Conservation (phyloP, 768 basidiomycete genomes). For the Boletus bicolor region DNA sequence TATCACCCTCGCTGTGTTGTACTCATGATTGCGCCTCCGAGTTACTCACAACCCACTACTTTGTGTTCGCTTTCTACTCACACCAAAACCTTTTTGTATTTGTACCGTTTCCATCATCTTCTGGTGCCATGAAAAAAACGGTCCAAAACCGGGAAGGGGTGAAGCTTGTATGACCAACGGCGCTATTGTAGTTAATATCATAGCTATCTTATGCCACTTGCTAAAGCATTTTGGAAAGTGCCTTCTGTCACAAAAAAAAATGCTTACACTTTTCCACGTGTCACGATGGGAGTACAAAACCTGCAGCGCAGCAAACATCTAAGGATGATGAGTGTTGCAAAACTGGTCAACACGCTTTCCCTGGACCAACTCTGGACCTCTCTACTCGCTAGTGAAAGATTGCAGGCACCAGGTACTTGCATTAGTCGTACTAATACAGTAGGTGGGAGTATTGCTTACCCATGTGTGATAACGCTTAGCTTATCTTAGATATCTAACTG, state of each 20-base stretch:
- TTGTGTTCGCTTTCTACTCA: background rate
- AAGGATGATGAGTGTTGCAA: background rate
- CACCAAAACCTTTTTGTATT: background rate
- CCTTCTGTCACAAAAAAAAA: background rate
- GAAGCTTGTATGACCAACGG: background rate
- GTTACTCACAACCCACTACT: background rate
- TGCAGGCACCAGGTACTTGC: no score
- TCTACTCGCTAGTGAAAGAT: no score
- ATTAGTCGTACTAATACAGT: no score
- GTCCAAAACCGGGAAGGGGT: background rate
- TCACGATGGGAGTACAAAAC: background rate
- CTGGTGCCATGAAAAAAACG: background rate
- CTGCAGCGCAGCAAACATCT: background rate
- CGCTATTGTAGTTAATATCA: background rate
- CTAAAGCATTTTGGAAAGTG: background rate
- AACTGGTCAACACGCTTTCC: background rate
- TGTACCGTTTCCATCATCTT: background rate
- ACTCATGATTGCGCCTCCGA: background rate
- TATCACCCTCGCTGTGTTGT: background rate
- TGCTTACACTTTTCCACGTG: background rate
- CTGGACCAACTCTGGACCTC: no score
- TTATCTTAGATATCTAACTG: no score
- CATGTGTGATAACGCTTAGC: no score
- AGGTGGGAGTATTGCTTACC: no score
- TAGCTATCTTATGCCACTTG: background rate